Evolutionary conservation across 345 rosid genomes (phyloP).

Genomic region (Syzygium oleosum): DNA sequence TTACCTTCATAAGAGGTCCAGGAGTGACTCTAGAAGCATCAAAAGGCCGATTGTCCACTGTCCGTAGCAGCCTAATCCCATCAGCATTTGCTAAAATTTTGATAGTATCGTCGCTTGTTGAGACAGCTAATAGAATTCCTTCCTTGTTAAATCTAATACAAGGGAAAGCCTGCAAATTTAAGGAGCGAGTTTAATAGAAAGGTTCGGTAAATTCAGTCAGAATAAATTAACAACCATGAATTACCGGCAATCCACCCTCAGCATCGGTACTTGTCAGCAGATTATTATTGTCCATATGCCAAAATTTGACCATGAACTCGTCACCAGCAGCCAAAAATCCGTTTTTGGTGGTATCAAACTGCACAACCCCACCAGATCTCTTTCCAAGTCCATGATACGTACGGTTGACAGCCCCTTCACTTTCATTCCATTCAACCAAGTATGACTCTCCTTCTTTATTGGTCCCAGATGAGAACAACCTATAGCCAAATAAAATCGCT

Average conservation of each 20-base stretch:
- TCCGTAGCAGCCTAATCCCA: conserved; percentile 21
- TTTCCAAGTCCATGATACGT: conserved; percentile 61
- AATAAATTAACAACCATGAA: background rate
- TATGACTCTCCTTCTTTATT: conserved; percentile 69
- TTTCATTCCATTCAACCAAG: conserved; percentile 84
- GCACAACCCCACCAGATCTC: conserved; percentile 48
- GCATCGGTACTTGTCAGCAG: conserved; percentile 50
- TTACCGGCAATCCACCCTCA: conserved; percentile 76
- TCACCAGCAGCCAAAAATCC: conserved; percentile 75
- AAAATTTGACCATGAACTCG: conserved; percentile 56
- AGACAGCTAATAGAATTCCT: conserved; percentile 32
- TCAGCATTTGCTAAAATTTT: conserved; percentile 30
- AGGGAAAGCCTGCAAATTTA: conserved; percentile 30
- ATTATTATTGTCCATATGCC: conserved; percentile 64
- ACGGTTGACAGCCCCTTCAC: conserved; percentile 53
- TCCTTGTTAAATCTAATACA: conserved; percentile 34
- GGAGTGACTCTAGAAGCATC: conserved; percentile 18
- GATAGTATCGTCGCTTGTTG: conserved; percentile 24
- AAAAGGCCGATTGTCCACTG: conserved; percentile 13
- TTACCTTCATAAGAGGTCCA: conserved; percentile 46
- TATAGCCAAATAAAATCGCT: background rate
- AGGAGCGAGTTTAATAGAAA: fast-evolving
- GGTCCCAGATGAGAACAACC: conserved; percentile 71
- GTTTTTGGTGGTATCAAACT: conserved; percentile 71
- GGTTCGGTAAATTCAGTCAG: background rate